A percentile compares a stretch with the other conserved stretches of the same genome.
These are phyloP conservation scores for Talaromyces sp. DNA, from an alignment of 2,329 filamentous ascomycete species.

Conservation along the genomic window DNA sequence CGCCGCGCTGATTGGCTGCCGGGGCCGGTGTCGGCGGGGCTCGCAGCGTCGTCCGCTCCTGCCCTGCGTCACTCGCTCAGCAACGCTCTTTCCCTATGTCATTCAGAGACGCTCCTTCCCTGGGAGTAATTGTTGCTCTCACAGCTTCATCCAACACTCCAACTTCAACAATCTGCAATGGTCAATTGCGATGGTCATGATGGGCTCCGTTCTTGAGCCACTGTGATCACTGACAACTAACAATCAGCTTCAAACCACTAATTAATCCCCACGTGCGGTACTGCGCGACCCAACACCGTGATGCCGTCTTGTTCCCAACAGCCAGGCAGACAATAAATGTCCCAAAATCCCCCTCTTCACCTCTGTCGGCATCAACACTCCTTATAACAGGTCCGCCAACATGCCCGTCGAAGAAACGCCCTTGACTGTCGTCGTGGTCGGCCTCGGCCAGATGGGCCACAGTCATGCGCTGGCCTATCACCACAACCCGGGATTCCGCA, in stretches of 20 bases:
- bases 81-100: too few species aligned
- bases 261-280: too few species aligned
- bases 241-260: too few species aligned
- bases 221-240: too few species aligned
- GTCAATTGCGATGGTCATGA: too few species aligned
- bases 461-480: conserved; percentile 16
- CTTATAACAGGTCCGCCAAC: not conserved
- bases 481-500: conserved; percentile 12
- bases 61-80: too few species aligned
- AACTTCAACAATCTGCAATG: too few species aligned
- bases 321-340: not conserved
- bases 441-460: conserved; percentile 14
- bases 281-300: not conserved
- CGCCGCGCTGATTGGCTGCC: not conserved
- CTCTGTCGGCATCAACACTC: not conserved
- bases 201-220: too few species aligned
- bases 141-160: too few species aligned
- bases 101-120: too few species aligned
- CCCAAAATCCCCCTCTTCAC: not conserved
- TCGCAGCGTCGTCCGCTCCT: too few species aligned
- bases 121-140: too few species aligned
- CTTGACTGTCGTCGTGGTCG: conserved; percentile 11
- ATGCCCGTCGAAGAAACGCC: not conserved
- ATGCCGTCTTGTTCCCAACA: not conserved
- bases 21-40: not conserved